Conservation (phyloP, 371 early-diverging fungal species). For the Capniomyces stellatus region DNA sequence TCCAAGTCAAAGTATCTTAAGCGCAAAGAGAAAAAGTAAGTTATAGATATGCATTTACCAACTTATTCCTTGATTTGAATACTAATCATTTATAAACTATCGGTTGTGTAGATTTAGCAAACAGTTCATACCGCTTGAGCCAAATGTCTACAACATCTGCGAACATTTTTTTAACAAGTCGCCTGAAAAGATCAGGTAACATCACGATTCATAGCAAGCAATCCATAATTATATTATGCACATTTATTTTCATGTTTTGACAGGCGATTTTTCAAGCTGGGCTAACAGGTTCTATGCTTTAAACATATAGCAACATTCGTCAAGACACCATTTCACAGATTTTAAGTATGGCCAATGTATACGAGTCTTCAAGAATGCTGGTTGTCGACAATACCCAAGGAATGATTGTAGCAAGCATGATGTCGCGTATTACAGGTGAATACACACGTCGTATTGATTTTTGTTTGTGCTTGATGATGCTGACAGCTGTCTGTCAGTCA, state of each 20-base stretch:
- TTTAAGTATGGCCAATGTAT: constrained; percentile 61
- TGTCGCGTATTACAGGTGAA: constrained; percentile 64
- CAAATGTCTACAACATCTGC: constrained; percentile 56
- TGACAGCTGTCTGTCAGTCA: too few species aligned
- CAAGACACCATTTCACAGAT: constrained; percentile 85
- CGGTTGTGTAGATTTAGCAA: constrained; percentile 40
- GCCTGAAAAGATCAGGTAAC: constrained; percentile 57
- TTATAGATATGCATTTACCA: not conserved
- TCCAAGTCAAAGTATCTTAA: constrained; percentile 91
- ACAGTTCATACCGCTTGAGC: constrained; percentile 60
- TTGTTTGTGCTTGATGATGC: too few species aligned
- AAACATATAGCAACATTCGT: constrained; percentile 40
- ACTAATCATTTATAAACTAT: too few species aligned
- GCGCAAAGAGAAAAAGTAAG: constrained; percentile 82
- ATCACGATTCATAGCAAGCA: not conserved
- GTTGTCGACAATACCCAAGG: constrained; percentile 86
- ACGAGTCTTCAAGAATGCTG: constrained; percentile 40
- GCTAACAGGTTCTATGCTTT: not conserved
- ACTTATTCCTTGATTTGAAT: not conserved
- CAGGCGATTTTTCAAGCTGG: not conserved
- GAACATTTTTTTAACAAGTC: constrained; percentile 61
- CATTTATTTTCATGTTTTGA: not conserved
- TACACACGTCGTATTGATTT: too few species aligned
- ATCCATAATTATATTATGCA: not conserved
- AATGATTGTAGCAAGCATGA: constrained; percentile 51